Evolutionary conservation across 2,329 filamentous ascomycete genomes (phyloP).

Genomic region (Fusarium avenaceum): DNA sequence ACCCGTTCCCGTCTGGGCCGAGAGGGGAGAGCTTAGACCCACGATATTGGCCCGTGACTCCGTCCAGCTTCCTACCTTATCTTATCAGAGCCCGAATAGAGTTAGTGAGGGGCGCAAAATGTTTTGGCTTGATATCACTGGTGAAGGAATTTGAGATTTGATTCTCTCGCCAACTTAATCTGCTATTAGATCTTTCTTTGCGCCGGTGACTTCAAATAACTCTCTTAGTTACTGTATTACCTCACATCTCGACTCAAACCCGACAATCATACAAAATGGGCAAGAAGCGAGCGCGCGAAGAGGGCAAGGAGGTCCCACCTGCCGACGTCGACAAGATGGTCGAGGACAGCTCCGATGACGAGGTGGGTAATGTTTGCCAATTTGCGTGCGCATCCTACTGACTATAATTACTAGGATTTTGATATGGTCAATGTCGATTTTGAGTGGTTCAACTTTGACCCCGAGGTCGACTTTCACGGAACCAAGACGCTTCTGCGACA

Average conservation of each 20-base stretch:
- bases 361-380: constrained; percentile 56
- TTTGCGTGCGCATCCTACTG: constrained; percentile 22
- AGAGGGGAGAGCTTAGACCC: constrained; percentile 26
- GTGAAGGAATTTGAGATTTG: constrained; percentile 31
- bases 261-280: constrained; percentile 57
- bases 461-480: constrained; percentile 93
- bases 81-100: constrained; percentile 37
- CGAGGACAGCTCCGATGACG: constrained; percentile 67
- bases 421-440: constrained; percentile 97
- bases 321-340: constrained; percentile 63
- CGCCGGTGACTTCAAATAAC: background rate
- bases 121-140: constrained; percentile 47
- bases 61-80: constrained; percentile 46
- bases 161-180: constrained; percentile 12
- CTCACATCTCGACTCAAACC: background rate
- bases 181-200: constrained; percentile 7
- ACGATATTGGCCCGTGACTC: constrained; percentile 35
- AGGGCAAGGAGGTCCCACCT: constrained; percentile 58
- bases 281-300: constrained; percentile 65
- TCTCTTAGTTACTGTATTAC: background rate
- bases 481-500: constrained; percentile 91
- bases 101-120: constrained; percentile 61
- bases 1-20: constrained; percentile 1
- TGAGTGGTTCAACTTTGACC: constrained; percentile 97
- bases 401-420: constrained; percentile 75